These are phyloP conservation scores for Selaginella moellendorffii DNA, from an alignment of 75 land plant genomes.

Conservation along the genomic window DNA sequence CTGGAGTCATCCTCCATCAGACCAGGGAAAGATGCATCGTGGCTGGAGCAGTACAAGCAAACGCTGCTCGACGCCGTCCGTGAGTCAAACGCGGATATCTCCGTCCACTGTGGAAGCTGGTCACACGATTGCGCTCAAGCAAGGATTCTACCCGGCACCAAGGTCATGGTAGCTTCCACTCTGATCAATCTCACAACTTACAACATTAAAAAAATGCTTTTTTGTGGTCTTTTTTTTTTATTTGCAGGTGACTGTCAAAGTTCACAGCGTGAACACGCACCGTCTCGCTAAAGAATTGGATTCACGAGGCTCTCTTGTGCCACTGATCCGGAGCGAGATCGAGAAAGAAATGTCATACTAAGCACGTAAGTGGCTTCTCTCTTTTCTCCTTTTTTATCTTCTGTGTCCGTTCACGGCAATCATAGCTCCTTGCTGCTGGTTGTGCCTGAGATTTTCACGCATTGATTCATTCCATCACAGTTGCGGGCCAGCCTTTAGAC, in stretches of 20 bases:
- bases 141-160: conserved; percentile 22
- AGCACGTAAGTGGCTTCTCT: too few relatives aligned
- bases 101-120: conserved; percentile 32
- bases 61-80: conserved; percentile 20
- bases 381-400: too few relatives aligned
- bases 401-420: too few relatives aligned
- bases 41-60: conserved; percentile 19
- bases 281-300: conserved; percentile 24
- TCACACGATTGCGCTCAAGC: conserved; percentile 31
- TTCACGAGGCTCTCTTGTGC: conserved; percentile 9
- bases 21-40: conserved; percentile 21
- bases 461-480: too few relatives aligned
- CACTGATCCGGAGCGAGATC: conserved; percentile 12
- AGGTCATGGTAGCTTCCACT: conserved; percentile 12
- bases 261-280: conserved; percentile 19
- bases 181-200: neutral
- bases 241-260: conserved; percentile 19
- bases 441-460: too few relatives aligned
- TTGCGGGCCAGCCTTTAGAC: too few relatives aligned
- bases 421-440: too few relatives aligned
- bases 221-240: neutral
- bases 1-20: conserved; percentile 23
- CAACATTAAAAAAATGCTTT: neutral
- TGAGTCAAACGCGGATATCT: conserved; percentile 16
- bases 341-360: too few relatives aligned